A percentile compares a stretch with the other conserved stretches of the same genome.
These are phyloP conservation scores for Leccinum fallax DNA, from an alignment of 1,284 basidiomycete species.

Conservation along the genomic window DNA sequence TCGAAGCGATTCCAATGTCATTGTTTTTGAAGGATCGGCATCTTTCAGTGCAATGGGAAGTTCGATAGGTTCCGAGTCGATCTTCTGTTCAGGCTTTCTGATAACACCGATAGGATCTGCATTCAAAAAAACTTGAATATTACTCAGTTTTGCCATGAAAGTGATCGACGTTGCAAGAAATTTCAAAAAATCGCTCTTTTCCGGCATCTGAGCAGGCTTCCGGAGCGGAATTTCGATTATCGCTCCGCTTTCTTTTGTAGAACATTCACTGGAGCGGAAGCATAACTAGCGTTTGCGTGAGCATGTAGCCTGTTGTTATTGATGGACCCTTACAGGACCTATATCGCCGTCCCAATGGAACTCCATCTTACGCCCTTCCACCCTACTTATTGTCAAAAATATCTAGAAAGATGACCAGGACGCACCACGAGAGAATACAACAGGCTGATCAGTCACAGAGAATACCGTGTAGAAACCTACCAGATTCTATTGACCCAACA, in stretches of 20 bases:
- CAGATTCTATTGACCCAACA: conserved; percentile 24
- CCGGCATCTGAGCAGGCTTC: conserved; percentile 79
- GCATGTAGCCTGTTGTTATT: background rate
- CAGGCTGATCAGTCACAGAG: background rate
- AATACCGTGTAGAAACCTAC: conserved; percentile 1
- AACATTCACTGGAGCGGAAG: conserved; percentile 68
- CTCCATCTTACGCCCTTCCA: background rate
- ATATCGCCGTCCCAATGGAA: background rate
- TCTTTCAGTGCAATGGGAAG: conserved; percentile 50
- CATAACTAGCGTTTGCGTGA: conserved; percentile 1
- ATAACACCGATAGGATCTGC: conserved; percentile 50
- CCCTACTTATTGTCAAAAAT: accelerated
- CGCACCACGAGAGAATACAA: background rate
- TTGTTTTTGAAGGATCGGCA: conserved; percentile 53
- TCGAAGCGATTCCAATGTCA: conserved; percentile 39
- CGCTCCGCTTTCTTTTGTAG: conserved; percentile 61
- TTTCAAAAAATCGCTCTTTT: conserved; percentile 79
- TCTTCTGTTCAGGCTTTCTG: conserved; percentile 55
- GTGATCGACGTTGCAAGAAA: conserved; percentile 92
- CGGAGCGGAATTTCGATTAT: conserved; percentile 87
- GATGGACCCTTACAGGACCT: background rate
- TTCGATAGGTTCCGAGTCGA: conserved; percentile 33
- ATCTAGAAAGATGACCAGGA: too few relatives aligned
- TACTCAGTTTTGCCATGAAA: conserved; percentile 82
- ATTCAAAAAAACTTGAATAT: conserved; percentile 79